phyloP scores from a whole-genome alignment of 2,329 filamentous ascomycete genomes.

The Apiospora phragmitis region DNA sequence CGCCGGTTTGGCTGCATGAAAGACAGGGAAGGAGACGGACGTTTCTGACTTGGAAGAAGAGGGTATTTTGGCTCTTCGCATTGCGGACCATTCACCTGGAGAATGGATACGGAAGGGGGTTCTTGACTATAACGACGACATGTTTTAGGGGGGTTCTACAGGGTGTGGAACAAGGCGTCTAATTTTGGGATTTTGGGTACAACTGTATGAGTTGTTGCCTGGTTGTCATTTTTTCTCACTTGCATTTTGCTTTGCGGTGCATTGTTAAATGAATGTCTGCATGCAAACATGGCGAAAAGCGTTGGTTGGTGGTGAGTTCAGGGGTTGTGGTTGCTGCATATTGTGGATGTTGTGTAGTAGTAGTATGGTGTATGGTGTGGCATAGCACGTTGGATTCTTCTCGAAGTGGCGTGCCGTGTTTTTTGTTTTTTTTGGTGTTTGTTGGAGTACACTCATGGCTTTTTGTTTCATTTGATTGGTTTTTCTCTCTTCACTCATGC shows the following conservation, averaged over 20 bases:
- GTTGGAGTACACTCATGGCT: background rate
- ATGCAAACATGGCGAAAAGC: slow-evolving; percentile 1
- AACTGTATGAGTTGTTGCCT: background rate
- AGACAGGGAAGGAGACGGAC: background rate
- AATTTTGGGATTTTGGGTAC: background rate
- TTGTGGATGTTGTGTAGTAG: slow-evolving; percentile 2
- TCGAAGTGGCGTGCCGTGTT: background rate
- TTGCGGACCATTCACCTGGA: slow-evolving; percentile 1
- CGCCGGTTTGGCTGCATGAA: slow-evolving; percentile 3
- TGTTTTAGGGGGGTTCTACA: slow-evolving; percentile 1
- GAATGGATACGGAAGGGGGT: background rate
- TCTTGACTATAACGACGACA: slow-evolving; percentile 5
- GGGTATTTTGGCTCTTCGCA: background rate
- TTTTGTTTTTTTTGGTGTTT: background rate
- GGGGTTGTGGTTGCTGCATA: background rate
- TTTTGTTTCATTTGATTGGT: background rate
- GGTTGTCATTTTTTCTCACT: background rate
- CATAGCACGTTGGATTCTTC: background rate
- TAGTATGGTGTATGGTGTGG: background rate
- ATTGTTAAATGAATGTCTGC: background rate
- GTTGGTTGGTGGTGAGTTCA: background rate
- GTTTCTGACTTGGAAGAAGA: background rate
- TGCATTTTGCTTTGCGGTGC: slow-evolving; percentile 4
- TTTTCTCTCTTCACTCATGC: background rate
- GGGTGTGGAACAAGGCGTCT: background rate